Evolutionary conservation across 495 filamentous ascomycete genomes (phyloP), one percentile per base, ranked within the genome.

Genomic region (Hypoxylon subgilvum): DNA sequence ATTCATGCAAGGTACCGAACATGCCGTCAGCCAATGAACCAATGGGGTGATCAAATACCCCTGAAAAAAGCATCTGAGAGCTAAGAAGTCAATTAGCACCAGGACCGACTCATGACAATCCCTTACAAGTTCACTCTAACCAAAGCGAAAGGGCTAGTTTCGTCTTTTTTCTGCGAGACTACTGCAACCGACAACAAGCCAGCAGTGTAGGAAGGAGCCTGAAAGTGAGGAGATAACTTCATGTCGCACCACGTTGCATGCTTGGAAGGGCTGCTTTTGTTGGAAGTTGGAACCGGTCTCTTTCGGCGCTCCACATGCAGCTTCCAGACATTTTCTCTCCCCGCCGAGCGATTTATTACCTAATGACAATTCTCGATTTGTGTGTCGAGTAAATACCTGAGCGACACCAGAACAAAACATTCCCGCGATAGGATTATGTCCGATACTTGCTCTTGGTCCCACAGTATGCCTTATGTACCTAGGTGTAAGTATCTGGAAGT

Each of bases 1-100:
- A 54, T 54, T 51, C 46, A 62, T 62, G 52, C 52, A 62, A 57
- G 58, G 58, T 62, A 62, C 58, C 50, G 31, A 44, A 38, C 35
- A 61, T 45, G 50, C 45, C 25, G 39, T 54, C 39, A 35, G 12
- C 9, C 0, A 32, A 35, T 12, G 2, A 25, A 10, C 58, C 52
- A 62, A 62, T 62, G 12, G 46, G 39, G 28, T 40, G 46, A 46
- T 16, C 3, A 13, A 8, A 28, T 1, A 28, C 43, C 36, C 57
- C 45, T 39, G 38, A 6, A 39, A 54, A 55, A 48, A 8, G 16
- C 36, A 43, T 22, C 42, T 42, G 42, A 56, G 27, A 17, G 22
- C 38, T 52, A 48, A 52, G 47, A 19, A 23, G 48, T 51, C 48
- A 52, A 32, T 52, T 52, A 52, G 41, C 22, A 6, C 21, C 13